Base-by-base conservation (phyloP, 768 basidiomycete genomes). In the Sporobolomyces pararoseus region DNA sequence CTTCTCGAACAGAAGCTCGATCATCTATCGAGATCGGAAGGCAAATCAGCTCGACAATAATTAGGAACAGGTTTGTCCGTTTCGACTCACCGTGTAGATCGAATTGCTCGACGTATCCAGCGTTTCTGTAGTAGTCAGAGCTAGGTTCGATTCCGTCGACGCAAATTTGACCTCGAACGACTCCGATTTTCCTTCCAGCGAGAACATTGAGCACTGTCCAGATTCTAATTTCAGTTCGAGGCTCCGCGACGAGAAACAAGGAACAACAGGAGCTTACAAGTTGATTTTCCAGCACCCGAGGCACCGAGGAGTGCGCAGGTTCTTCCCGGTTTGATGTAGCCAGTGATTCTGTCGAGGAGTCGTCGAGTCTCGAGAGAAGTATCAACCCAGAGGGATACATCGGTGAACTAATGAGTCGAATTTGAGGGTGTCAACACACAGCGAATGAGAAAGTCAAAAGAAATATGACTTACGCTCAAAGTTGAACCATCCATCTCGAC, bases 301-400 rank as follows among this genome's bases (percentile, higher is more conserved):
- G 80, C 82, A 49, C 82, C 82, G 80, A 83, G 81, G 2, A 82
- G 77, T 0, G 82, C 82, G 7, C 81, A 81, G 3, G 82, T 72
- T 3, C 75, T 35, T 6, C 72, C 68, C 4, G 72, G 72, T 53
- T 70, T 72, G 71, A 77, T 74, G 58, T 69, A 74, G 1, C 76
- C 76, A 31, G 69, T 74, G 44, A 77, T 69, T 37, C 69, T 57
- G 32, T 77, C 71, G 53, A 77, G 73, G 12, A 77, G 58, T 10
- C 75, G 59, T 6, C 72, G 68, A 1, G 72, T 67, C 52, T 70
- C 72, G 62, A 65, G 57, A 14, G 58, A 13, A 0, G 72, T 70
- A 47, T 74, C 72, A 53, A 76, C 71, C 66, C 66, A 71, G 2
- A 71, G 57, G 4, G 66, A 74, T 7, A 74, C 27, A 51, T 70